Base-by-base conservation (phyloP, 768 basidiomycete species). In the Brasilioporus rufonigricans region DNA sequence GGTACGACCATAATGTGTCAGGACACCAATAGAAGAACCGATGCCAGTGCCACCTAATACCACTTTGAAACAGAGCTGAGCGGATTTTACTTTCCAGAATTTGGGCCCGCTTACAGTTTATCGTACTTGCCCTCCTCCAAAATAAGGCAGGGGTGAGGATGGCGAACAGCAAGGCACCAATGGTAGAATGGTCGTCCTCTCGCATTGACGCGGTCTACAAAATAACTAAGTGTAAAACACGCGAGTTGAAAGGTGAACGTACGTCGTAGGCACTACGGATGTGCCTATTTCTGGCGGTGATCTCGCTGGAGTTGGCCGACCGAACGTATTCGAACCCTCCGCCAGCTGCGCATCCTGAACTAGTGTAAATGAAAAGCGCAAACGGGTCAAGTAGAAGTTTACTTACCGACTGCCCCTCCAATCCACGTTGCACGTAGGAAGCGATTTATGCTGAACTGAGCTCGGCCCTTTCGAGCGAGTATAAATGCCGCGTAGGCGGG, bases 391-490 rank as follows among this genome's bases (percentile, higher is more conserved):
- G 29, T 7, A 18, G 27, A 44, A 24, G 21, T 52, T 41, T 47
- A 53, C 55, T 48, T 44, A 54, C 89, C 89, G 47, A 71, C 72
- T 18, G 79, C 67, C 29, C 89, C 86, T 18, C 86, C 85, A 5
- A 85, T 62, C 89, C 88, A 91, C 16, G 87, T 87, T 31, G 87
- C 83, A 13, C 87, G 82, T 33, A 91, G 75, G 16, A 85, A 61
- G 26, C 79, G 79, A 62, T 88, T 91, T 38, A 85, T 61, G 8
- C 78, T 79, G 52, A 90, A 71, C 27, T 81, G 75, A 14, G 73
- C 69, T 31, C 80, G 74, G 9, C 87, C 83, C 54, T 78, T 82
- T 58, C 81, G 77, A 32, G 76, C 73, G 32, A 88, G 59, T 12
- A 81, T 67, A 57, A 82, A 78, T 1, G 75, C 76, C 6, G 76